Conservation (phyloP, 257 asterid species). For the Primulina huaijiensis region DNA sequence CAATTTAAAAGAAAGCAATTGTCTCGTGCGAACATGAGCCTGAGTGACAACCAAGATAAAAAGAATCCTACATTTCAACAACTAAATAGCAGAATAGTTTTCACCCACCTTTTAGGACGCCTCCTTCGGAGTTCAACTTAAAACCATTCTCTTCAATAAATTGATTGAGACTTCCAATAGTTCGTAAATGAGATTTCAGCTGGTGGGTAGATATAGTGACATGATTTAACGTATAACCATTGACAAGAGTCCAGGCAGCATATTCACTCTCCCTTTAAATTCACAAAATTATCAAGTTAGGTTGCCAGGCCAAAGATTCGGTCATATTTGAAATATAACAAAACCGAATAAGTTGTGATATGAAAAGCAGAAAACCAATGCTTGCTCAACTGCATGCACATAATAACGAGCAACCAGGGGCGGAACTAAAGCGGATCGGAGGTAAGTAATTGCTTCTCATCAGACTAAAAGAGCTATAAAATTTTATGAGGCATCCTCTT, state of each 20-base stretch:
- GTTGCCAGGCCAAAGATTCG: background rate
- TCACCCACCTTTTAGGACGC: slow-evolving; percentile 74
- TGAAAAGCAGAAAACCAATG: background rate
- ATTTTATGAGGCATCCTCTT: background rate
- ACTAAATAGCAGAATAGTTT: slow-evolving; percentile 2
- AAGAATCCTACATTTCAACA: background rate
- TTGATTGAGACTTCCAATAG: slow-evolving; percentile 57
- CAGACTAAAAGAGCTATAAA: background rate
- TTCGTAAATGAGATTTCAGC: slow-evolving; percentile 61
- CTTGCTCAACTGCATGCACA: background rate
- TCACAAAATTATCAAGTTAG: slow-evolving; percentile 18
- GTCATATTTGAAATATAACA: background rate
- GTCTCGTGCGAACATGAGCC: background rate
- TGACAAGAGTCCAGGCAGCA: slow-evolving; percentile 97
- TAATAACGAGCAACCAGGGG: background rate
- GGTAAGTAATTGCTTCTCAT: too few species aligned
- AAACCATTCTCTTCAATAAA: slow-evolving; percentile 80
- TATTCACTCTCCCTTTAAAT: slow-evolving; percentile 87
- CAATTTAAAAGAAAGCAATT: background rate
- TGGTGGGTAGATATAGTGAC: slow-evolving; percentile 81
- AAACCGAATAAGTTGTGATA: background rate
- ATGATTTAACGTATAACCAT: slow-evolving; percentile 83
- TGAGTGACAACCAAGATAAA: background rate
- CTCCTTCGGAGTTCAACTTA: slow-evolving; percentile 90
- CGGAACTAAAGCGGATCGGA: too few species aligned